These are phyloP conservation scores for Hygrocybe coccinea DNA, from an alignment of 768 basidiomycete genomes.

Conservation along the genomic window DNA sequence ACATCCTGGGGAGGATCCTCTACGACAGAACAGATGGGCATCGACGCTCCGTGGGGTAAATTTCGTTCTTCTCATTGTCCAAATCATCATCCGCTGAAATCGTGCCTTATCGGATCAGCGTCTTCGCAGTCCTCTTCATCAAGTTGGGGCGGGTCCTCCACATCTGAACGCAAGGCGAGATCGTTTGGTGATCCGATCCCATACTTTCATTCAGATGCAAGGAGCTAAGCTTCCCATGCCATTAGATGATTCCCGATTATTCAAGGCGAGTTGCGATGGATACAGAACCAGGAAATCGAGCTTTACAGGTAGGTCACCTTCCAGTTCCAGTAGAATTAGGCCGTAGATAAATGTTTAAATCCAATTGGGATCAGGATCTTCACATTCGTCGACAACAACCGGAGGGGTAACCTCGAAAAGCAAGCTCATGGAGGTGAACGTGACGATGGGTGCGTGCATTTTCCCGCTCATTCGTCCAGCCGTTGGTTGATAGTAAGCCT, in stretches of 20 bases:
- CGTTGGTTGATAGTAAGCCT: not conserved
- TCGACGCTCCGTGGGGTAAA: constrained; percentile 2
- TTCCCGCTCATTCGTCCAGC: not conserved
- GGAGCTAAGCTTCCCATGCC: no score
- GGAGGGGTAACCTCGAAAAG: not conserved
- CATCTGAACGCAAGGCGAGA: not conserved
- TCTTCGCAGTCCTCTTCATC: not conserved
- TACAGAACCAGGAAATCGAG: not conserved
- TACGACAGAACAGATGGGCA: not conserved
- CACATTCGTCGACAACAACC: not conserved
- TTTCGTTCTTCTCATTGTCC: not conserved
- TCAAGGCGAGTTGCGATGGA: not conserved
- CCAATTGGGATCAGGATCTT: not conserved
- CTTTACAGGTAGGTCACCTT: not conserved
- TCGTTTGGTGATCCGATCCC: not conserved
- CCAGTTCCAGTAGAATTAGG: not conserved
- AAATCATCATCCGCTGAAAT: not conserved
- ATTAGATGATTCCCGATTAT: not conserved
- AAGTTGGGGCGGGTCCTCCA: not conserved
- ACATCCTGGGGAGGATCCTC: constrained; percentile 1
- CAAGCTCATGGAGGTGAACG: constrained; percentile 2
- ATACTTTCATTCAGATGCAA: not conserved
- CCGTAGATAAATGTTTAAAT: not conserved
- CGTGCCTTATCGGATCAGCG: not conserved
- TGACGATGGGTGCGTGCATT: not conserved